phyloP scores from a whole-genome alignment of 352 stramenopile genomes.

The Lagenidium sp. region DNA sequence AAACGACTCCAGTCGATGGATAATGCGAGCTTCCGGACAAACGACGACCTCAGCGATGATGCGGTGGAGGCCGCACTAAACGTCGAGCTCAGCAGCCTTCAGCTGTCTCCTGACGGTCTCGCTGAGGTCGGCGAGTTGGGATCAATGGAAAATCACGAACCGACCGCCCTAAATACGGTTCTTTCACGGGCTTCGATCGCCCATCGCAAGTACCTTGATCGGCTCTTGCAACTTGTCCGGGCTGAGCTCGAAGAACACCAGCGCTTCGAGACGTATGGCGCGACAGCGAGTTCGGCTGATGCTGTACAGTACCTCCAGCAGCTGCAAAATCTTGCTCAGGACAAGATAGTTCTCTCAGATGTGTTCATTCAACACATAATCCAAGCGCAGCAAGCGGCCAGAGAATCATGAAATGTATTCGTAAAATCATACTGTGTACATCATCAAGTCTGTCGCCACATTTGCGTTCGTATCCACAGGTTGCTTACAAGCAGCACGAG shows the following conservation, averaged over 20 bases:
- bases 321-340: constrained; percentile 76
- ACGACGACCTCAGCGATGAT: constrained; percentile 17
- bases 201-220: constrained; percentile 66
- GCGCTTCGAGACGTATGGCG: constrained; percentile 62
- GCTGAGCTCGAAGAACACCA: constrained; percentile 69
- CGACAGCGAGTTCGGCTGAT: constrained; percentile 71
- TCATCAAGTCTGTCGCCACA: too few species aligned
- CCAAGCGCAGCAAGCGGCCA: constrained; percentile 62
- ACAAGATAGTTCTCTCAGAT: constrained; percentile 84
- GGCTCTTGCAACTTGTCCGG: constrained; percentile 52
- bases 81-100: constrained; percentile 12
- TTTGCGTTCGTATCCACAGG: too few species aligned
- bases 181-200: constrained; percentile 44
- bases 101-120: constrained; percentile 3
- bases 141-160: constrained; percentile 26
- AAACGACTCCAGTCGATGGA: neutral
- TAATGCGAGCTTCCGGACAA: constrained; percentile 4
- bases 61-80: constrained; percentile 19
- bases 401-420: constrained; percentile 75
- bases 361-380: constrained; percentile 84
- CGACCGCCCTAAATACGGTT: constrained; percentile 54
- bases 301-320: constrained; percentile 82
- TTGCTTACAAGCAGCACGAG: too few species aligned
- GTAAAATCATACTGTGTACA: too few species aligned
- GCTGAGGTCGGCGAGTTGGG: constrained; percentile 10